Conservation (phyloP, 2,329 filamentous ascomycete genomes). For the Cercospora sp. region DNA sequence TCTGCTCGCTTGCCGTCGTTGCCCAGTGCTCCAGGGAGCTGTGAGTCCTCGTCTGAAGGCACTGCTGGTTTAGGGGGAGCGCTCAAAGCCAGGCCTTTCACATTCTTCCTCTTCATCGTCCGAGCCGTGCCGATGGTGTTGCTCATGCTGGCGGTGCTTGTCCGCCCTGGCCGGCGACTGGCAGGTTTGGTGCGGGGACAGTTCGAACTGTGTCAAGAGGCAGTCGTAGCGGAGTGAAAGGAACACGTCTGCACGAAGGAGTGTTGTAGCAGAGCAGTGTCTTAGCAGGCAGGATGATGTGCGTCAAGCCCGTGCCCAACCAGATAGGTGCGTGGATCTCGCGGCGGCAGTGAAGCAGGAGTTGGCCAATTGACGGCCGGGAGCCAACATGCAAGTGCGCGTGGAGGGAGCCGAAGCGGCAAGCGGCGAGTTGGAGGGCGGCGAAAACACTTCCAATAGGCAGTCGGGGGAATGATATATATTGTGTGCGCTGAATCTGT, state of each 20-base stretch:
- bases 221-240: neutral
- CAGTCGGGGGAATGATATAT: neutral
- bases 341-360: conserved; percentile 7
- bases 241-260: neutral
- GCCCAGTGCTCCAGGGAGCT: conserved; percentile 59
- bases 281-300: neutral
- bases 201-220: neutral
- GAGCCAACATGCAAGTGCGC: conserved; percentile 14
- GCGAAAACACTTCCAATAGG: conserved; percentile 4
- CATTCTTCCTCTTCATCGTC: conserved; percentile 98
- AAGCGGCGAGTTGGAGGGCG: conserved; percentile 8
- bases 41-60: conserved; percentile 70
- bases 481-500: neutral
- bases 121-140: conserved; percentile 60
- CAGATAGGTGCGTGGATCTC: conserved; percentile 3
- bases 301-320: conserved; percentile 14
- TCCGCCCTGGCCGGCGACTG: conserved; percentile 24
- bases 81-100: conserved; percentile 89
- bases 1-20: conserved; percentile 61
- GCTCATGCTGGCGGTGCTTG: conserved; percentile 46
- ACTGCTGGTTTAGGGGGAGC: conserved; percentile 70
- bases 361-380: conserved; percentile 13
- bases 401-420: conserved; percentile 14
- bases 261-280: neutral
- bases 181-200: conserved; percentile 1